Base-by-base conservation (phyloP, 1,139 yeast species). In the Kodamaea anthophila region DNA sequence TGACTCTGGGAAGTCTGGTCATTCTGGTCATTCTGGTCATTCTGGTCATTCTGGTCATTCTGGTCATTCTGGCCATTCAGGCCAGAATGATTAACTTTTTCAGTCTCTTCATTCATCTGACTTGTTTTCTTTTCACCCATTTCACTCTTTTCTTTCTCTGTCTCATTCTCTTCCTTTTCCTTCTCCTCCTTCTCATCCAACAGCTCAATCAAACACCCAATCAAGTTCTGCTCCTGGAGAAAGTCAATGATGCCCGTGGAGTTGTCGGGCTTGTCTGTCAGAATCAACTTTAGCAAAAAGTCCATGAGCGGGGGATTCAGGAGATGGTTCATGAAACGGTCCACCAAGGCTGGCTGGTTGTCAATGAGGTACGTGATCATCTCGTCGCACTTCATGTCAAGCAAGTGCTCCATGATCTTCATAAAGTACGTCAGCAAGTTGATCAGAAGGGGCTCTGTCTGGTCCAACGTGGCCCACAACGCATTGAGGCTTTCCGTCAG, bases 351-450 rank as follows among this genome's bases (percentile, higher is more conserved):
- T 11, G 78, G 70, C 48, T 81, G 84, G 36, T 73, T 67, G 39
- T 78, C 74, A 38, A 84, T 75, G 22, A 66, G 53, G 49, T 78
- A 83, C 18, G 73, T 69, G 32, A 84, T 70, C 83, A 82, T 77
- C 47, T 80, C 87, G 40, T 80, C 86, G 38, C 87, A 77, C 58
- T 91, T 88, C 80, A 86, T 85, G 53, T 87, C 96, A 40, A 91
- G 61, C 44, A 91, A 65, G 49, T 88, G 93, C 54, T 91, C 98
- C 65, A 85, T 87, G 41, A 93, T 86, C 55, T 87, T 88, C 78
- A 93, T 86, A 56, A 93, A 87, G 54, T 82, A 83, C 1, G 94
- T 81, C 16, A 96, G 87, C 25, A 84, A 68, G 36, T 75, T 71
- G 42, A 86, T 83, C 23, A 87, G 76, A 33, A 88, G 60, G 2